Percentiles rank a stretch among this genome's conserved stretches.
Conservation (phyloP, 345 rosid species). For the Brassica napus region Da-Ae NC_063440.1:6596501-6597000, state of each 20-base stretch:
- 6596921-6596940: constrained; percentile 48
- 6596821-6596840: constrained; percentile 50
- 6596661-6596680: constrained; percentile 56
- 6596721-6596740: constrained; percentile 75
- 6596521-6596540: constrained; percentile 43
- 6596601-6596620: constrained; percentile 56
- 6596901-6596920: constrained; percentile 51
- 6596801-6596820: constrained; percentile 58
- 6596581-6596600: constrained; percentile 80
- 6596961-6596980: constrained; percentile 43
- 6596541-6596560: constrained; percentile 36
- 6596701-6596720: constrained; percentile 51
- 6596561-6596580: constrained; percentile 40
- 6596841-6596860: constrained; percentile 73
- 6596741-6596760: constrained; percentile 53
- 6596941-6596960: constrained; percentile 51
- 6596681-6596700: constrained; percentile 65
- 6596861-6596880: constrained; percentile 55
- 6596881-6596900: constrained; percentile 53
- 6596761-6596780: constrained; percentile 56
- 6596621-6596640: constrained; percentile 43
- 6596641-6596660: constrained; percentile 56
- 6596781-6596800: constrained; percentile 62
- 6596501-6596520: constrained; percentile 47
- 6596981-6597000: constrained; percentile 58